Evolutionary conservation across 495 filamentous ascomycete genomes (phyloP).

Genomic region (Cryomyces minteri): DNA sequence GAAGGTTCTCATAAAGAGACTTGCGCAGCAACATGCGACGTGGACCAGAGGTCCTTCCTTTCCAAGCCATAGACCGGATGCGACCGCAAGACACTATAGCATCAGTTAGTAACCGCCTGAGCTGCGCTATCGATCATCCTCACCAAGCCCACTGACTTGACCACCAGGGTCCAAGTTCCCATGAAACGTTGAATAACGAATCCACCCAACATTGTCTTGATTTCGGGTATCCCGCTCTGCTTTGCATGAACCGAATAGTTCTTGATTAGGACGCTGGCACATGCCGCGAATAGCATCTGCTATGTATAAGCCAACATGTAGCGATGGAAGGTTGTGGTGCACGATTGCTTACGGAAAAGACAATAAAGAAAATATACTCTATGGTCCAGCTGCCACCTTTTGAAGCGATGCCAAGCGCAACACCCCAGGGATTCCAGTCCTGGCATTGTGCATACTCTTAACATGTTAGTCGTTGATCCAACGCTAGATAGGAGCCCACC

Average conservation of each 20-base stretch:
- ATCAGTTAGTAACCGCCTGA: background rate
- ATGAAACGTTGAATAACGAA: slow-evolving; percentile 87
- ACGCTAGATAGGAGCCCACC: background rate
- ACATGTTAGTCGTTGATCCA: background rate
- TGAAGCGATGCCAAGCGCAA: slow-evolving; percentile 45
- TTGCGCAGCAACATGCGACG: slow-evolving; percentile 94
- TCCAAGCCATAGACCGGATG: slow-evolving; percentile 93
- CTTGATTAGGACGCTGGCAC: slow-evolving; percentile 63
- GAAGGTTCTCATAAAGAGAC: slow-evolving; percentile 85
- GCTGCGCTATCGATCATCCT: slow-evolving; percentile 9
- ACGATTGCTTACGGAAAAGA: slow-evolving; percentile 47
- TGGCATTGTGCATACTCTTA: slow-evolving; percentile 31
- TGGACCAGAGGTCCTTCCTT: slow-evolving; percentile 96
- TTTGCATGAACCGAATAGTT: slow-evolving; percentile 76
- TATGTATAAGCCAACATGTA: slow-evolving; percentile 3
- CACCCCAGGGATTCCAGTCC: slow-evolving; percentile 76
- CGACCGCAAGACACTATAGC: slow-evolving; percentile 68
- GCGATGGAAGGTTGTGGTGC: background rate
- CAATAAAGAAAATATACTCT: slow-evolving; percentile 70
- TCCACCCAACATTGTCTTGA: slow-evolving; percentile 89
- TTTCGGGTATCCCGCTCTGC: slow-evolving; percentile 94
- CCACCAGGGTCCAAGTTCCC: slow-evolving; percentile 79
- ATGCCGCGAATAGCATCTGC: slow-evolving; percentile 62
- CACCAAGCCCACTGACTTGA: slow-evolving; percentile 85
- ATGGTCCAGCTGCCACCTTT: slow-evolving; percentile 54